phyloP scores from a whole-genome alignment of 768 basidiomycete species.

The Candolleomyces eurysporus region DNA sequence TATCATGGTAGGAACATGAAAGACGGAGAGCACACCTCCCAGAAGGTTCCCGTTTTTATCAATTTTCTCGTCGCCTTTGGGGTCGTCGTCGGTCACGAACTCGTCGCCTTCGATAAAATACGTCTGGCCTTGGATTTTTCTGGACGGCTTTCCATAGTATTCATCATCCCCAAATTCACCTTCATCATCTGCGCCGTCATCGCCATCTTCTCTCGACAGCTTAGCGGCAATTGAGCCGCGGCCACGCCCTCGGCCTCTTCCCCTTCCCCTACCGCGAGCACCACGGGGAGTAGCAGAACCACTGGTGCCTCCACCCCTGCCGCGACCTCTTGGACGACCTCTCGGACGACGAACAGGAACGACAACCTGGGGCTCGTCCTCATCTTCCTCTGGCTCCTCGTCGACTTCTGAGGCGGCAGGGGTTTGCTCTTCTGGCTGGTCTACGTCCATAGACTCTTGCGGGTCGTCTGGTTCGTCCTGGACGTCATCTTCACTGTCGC shows the following conservation, averaged over 20 bases:
- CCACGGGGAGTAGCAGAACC: conserved; percentile 18
- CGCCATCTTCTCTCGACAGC: conserved; percentile 22
- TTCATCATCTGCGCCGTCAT: conserved; percentile 30
- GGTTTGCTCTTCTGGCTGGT: conserved; percentile 16
- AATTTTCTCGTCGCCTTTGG: conserved; percentile 89
- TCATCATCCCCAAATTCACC: conserved; percentile 41
- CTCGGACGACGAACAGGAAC: conserved; percentile 15
- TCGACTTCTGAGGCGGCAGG: conserved; percentile 26
- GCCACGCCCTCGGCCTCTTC: conserved; percentile 33
- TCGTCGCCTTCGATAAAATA: conserved; percentile 89
- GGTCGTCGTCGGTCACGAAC: conserved; percentile 77
- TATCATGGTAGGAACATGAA: neutral
- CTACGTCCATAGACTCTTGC: conserved; percentile 33
- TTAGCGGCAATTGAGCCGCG: conserved; percentile 10
- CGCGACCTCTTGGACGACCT: conserved; percentile 33
- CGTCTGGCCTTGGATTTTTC: conserved; percentile 68
- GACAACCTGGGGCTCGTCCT: conserved; percentile 32
- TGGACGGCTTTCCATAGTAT: conserved; percentile 62
- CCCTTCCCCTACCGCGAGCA: conserved; percentile 33
- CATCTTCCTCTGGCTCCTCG: conserved; percentile 24
- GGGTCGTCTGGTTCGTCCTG: conserved; percentile 21
- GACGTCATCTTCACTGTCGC: conserved; percentile 31
- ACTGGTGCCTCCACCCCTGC: conserved; percentile 21
- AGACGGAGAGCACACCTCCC: conserved; percentile 57
- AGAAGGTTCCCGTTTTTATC: conserved; percentile 80